phyloP scores from a whole-genome alignment of 2,329 filamentous ascomycete genomes.

The Plectosphaerella cucumerina region DNA sequence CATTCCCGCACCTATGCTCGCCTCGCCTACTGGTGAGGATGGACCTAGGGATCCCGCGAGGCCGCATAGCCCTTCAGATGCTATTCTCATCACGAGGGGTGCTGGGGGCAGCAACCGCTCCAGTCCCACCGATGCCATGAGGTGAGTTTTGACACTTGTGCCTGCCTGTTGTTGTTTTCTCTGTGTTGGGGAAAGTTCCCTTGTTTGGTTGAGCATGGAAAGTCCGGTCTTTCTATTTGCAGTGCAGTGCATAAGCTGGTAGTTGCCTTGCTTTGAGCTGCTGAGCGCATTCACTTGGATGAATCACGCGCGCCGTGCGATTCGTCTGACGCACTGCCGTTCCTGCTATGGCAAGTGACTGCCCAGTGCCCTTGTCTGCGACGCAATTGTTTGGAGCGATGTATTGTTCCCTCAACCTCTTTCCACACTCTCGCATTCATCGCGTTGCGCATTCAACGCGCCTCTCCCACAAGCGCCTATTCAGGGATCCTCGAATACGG shows the following conservation, averaged over 20 bases:
- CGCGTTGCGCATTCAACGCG: too few species aligned
- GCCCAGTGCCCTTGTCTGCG: not conserved
- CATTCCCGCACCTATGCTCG: not conserved
- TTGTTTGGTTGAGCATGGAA: not conserved
- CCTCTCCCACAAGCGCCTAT: too few species aligned
- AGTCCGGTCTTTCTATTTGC: too few species aligned
- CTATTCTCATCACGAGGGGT: conserved; percentile 16
- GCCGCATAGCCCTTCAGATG: conserved; percentile 18
- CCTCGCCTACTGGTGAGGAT: conserved; percentile 7
- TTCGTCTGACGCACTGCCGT: not conserved
- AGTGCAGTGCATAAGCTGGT: too few species aligned
- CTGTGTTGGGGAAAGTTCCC: not conserved
- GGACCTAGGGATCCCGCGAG: conserved; percentile 8
- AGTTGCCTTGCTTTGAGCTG: too few species aligned
- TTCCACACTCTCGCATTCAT: not conserved
- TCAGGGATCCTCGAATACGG: too few species aligned
- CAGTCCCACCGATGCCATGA: conserved; percentile 11
- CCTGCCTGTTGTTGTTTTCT: not conserved
- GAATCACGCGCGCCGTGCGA: too few species aligned
- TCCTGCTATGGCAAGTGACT: not conserved
- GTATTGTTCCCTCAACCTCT: not conserved
- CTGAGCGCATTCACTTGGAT: too few species aligned
- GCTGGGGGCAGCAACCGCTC: conserved; percentile 12
- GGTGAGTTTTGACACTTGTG: conserved; percentile 7
- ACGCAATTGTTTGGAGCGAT: too few species aligned